Evolutionary conservation across 495 filamentous ascomycete species (phyloP).

Genomic region (Talaromyces adpressus): DNA sequence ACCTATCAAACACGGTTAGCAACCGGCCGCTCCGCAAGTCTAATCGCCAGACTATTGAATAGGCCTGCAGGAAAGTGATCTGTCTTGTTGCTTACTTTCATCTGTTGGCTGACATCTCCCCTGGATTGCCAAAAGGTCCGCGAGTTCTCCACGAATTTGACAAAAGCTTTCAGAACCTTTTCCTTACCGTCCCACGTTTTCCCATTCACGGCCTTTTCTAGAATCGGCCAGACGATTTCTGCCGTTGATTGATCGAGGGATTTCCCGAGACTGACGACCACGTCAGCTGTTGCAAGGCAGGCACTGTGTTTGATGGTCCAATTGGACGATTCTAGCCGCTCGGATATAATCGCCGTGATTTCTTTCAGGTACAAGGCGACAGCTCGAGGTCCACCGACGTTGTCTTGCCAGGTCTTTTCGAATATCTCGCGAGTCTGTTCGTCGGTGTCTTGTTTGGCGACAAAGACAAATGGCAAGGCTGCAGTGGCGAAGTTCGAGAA

Average conservation of each 20-base stretch:
- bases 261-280: slow-evolving; percentile 52
- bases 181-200: slow-evolving; percentile 96
- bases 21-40: slow-evolving; percentile 2
- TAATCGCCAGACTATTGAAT: slow-evolving; percentile 7
- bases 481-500: slow-evolving; percentile 69
- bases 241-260: slow-evolving; percentile 52
- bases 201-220: slow-evolving; percentile 71
- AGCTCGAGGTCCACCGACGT: slow-evolving; percentile 75
- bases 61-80: background rate
- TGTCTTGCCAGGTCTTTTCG: slow-evolving; percentile 79
- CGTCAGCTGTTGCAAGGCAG: slow-evolving; percentile 69
- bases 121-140: slow-evolving; percentile 51
- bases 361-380: slow-evolving; percentile 79
- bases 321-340: slow-evolving; percentile 64
- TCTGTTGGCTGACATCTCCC: slow-evolving; percentile 34
- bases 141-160: slow-evolving; percentile 60
- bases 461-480: slow-evolving; percentile 79
- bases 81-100: slow-evolving; percentile 42
- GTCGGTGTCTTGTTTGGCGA: slow-evolving; percentile 77
- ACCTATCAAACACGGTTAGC: slow-evolving; percentile 18
- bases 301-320: slow-evolving; percentile 89
- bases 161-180: slow-evolving; percentile 76
- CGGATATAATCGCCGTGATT: slow-evolving; percentile 60
- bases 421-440: slow-evolving; percentile 69
- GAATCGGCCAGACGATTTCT: slow-evolving; percentile 66